Evolutionary conservation across 371 early-diverging fungal species (phyloP), one percentile per base, ranked within the genome.

Genomic region (Mortierella sp.): DNA sequence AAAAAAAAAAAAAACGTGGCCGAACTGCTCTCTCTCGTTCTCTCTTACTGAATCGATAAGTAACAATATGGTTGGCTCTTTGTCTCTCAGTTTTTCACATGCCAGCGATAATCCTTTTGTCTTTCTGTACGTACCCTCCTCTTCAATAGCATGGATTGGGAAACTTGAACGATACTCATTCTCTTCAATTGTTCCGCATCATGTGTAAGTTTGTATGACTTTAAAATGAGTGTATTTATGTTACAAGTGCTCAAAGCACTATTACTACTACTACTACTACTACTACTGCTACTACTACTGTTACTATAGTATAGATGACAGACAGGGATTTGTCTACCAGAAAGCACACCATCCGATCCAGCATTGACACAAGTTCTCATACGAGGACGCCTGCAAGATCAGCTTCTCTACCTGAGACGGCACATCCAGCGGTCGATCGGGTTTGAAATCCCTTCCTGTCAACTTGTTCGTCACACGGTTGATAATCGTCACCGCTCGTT

Each of bases 281-380:
- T 8, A 48, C 42, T 38, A 38, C 42, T 38, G n/a, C 50, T 50
- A 50, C 16, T 8, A 48, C 42, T 38, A 38, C 42, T 38, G n/a
- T n/a, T 48, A 48, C 42, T 48, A 48, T 48, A 10, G 1, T 50
- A 13, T 50, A 50, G 47, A 7, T 50, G 50, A 42, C 13, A 44
- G 28, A 24, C 26, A 58, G 19, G 4, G 48, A 19, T 24, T n/a
- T n/a, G 48, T 57, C 65, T 91, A 93, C 91, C 93, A 92, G 58
- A 93, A 91, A 5, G 93, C 92, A 84, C 96, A 97, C 99, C 99
- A 99, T 73, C 99, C 99, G 82, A 96, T 93, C 85, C 97, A 99
- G 87, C 98, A 96, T 82, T 97, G 97, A 82, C 97, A 97, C 50
- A 99, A 90, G 80, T 99, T 99, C 79, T 98, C 98, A 8, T 96